Evolutionary conservation across 306 rosid genomes (phyloP).

Genomic region (Carpinus viminea): DNA sequence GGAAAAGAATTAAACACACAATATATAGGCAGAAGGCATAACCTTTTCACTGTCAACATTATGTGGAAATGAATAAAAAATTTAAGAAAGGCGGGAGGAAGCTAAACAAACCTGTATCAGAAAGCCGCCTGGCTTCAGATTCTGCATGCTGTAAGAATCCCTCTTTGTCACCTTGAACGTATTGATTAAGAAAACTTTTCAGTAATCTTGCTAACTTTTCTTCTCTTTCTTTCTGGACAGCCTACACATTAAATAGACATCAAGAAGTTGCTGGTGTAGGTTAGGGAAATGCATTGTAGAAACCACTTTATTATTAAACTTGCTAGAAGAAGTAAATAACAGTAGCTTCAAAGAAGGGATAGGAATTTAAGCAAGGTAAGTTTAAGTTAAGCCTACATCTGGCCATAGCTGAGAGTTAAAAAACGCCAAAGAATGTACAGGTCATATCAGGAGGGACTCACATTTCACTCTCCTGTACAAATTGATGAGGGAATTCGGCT

Average conservation of each 20-base stretch:
- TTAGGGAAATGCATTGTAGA: constrained; percentile 10
- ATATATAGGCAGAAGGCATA: background rate
- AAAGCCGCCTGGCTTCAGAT: constrained; percentile 83
- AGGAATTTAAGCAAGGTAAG: background rate
- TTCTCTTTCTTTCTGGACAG: constrained; percentile 86
- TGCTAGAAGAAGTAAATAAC: background rate
- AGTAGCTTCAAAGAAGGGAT: background rate
- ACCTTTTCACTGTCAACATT: constrained; percentile 2
- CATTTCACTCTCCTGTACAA: background rate
- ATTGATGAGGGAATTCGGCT: background rate
- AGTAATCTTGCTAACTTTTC: constrained; percentile 73
- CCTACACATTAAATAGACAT: constrained; percentile 42
- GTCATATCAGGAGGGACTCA: background rate
- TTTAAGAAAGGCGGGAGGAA: constrained; percentile 3
- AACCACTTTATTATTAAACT: background rate
- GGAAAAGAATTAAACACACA: background rate
- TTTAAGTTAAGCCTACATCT: background rate
- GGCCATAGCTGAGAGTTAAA: background rate
- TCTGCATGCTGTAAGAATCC: constrained; percentile 71
- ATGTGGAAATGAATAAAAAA: background rate
- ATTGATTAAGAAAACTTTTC: constrained; percentile 60
- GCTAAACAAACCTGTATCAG: constrained; percentile 63
- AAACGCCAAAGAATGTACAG: background rate
- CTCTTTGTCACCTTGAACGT: constrained; percentile 67
- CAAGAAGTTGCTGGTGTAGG: constrained; percentile 6